Evolutionary conservation across 805 yeast species (phyloP).

Genomic region (Aciculoconidium aculeatum): DNA sequence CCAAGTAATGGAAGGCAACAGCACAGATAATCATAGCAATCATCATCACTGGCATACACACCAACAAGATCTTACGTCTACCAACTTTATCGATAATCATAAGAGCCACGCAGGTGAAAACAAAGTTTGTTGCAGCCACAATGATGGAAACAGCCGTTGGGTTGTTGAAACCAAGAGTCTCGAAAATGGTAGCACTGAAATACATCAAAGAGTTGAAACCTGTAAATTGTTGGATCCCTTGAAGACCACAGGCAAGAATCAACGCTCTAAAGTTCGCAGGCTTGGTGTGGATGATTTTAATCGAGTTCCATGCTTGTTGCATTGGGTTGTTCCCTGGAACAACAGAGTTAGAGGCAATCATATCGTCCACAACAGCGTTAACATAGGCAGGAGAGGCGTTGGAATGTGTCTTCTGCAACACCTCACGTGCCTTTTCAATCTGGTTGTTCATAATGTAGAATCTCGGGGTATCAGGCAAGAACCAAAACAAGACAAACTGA

Average conservation of each 20-base stretch:
- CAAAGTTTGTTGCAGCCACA: constrained; percentile 90
- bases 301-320: constrained; percentile 51
- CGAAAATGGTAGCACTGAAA: constrained; percentile 87
- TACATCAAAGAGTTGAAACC: constrained; percentile 97
- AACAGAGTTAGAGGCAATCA: constrained; percentile 40
- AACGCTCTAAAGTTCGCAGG: constrained; percentile 87
- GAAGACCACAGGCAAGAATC: constrained; percentile 85
- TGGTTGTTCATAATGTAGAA: constrained; percentile 70
- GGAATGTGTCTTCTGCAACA: constrained; percentile 56
- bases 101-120: constrained; percentile 81
- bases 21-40: constrained; percentile 73
- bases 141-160: constrained; percentile 94
- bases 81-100: constrained; percentile 84
- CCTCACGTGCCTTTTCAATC: constrained; percentile 58
- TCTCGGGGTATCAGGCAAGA: constrained; percentile 95
- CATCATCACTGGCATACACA: constrained; percentile 85
- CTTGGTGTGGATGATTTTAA: constrained; percentile 55
- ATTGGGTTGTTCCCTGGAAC: constrained; percentile 39
- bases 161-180: constrained; percentile 81
- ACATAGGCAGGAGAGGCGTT: constrained; percentile 61
- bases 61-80: constrained; percentile 71
- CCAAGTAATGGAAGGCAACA: constrained; percentile 84
- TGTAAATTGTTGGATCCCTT: constrained; percentile 94
- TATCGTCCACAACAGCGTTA: constrained; percentile 61
- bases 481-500: constrained; percentile 71